Conservation (phyloP, 768 basidiomycete genomes). For the Brasilioporus rufonigricans region DNA sequence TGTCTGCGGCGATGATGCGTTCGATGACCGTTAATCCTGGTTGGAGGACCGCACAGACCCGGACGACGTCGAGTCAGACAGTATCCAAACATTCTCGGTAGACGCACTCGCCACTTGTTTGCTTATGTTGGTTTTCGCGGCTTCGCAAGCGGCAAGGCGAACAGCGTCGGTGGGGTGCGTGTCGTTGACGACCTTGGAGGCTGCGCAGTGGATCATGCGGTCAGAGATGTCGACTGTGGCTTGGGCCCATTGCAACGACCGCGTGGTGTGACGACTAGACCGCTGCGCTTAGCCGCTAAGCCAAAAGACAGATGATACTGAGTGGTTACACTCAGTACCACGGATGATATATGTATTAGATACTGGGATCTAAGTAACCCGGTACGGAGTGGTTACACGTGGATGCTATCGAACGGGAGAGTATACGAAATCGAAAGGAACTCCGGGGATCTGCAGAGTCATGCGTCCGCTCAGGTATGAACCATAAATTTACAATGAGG, state of each 20-base stretch:
- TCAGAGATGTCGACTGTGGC: neutral
- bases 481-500: too few species aligned
- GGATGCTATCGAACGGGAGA: too few species aligned
- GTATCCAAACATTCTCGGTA: neutral
- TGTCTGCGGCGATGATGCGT: neutral
- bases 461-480: too few species aligned
- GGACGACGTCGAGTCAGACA: neutral
- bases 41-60: neutral
- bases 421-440: neutral
- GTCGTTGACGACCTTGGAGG: neutral
- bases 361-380: too few species aligned
- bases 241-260: neutral
- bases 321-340: too few species aligned
- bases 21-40: neutral
- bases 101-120: neutral
- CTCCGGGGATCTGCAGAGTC: neutral
- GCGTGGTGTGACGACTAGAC: too few species aligned
- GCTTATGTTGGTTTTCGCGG: neutral
- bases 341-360: too few species aligned
- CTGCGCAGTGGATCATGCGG: neutral
- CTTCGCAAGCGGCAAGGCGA: neutral
- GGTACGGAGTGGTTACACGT: too few species aligned
- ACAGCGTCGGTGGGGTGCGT: too few species aligned
- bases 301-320: too few species aligned
- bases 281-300: too few species aligned